These are phyloP conservation scores for Hypoxylon sp. DNA, from an alignment of 2,329 filamentous ascomycete genomes.

Conservation along the genomic window DNA sequence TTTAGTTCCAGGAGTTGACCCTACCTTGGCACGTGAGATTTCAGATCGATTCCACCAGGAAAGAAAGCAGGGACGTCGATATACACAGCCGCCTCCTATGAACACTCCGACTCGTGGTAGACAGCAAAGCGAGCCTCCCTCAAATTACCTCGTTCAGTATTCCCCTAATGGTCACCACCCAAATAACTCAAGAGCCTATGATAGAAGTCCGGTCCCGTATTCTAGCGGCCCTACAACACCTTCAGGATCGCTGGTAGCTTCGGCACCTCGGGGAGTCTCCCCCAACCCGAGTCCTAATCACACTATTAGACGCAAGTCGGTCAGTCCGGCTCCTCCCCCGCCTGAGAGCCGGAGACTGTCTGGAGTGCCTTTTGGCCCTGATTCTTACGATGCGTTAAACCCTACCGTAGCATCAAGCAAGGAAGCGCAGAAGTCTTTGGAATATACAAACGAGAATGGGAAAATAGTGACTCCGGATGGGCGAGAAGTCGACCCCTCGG, in stretches of 20 bases:
- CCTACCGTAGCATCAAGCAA: slow-evolving; percentile 64
- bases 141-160: slow-evolving; percentile 48
- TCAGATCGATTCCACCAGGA: slow-evolving; percentile 71
- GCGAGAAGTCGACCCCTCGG: slow-evolving; percentile 83
- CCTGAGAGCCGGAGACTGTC: slow-evolving; percentile 67
- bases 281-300: slow-evolving; percentile 64
- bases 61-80: slow-evolving; percentile 63
- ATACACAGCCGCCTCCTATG: slow-evolving; percentile 59
- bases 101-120: slow-evolving; percentile 61
- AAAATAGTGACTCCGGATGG: slow-evolving; percentile 85
- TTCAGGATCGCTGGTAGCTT: slow-evolving; percentile 30
- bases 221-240: slow-evolving; percentile 45
- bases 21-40: slow-evolving; percentile 69
- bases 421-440: slow-evolving; percentile 53
- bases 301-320: slow-evolving; percentile 78
- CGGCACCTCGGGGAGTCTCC: slow-evolving; percentile 55
- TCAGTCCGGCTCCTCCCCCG: slow-evolving; percentile 76
- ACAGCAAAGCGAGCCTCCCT: slow-evolving; percentile 55
- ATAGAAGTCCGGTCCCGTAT: slow-evolving; percentile 57
- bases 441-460: slow-evolving; percentile 69
- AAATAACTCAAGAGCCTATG: slow-evolving; percentile 47
- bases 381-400: slow-evolving; percentile 82
- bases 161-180: slow-evolving; percentile 46
- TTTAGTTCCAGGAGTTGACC: slow-evolving; percentile 74
- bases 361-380: slow-evolving; percentile 79